These are phyloP conservation scores for Cryptococcus wingfieldii DNA, from an alignment of 1,284 basidiomycete genomes.

Conservation along the genomic window DNA sequence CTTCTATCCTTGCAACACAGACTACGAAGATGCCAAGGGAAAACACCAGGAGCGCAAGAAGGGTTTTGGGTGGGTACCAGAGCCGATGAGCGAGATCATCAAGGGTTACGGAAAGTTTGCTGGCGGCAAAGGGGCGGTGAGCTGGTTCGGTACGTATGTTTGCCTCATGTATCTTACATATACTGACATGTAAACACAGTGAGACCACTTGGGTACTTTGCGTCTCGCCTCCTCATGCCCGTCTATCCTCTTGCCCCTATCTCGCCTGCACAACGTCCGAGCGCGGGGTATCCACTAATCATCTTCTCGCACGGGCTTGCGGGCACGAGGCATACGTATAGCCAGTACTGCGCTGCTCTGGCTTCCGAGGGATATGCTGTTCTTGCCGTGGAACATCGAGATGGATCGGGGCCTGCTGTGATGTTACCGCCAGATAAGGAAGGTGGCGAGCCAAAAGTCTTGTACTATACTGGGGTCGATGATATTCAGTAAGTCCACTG, in stretches of 20 bases:
- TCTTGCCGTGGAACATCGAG: conserved; percentile 69
- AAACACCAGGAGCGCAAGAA: conserved; percentile 3
- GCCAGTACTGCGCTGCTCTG: conserved; percentile 64
- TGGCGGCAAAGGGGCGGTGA: conserved; percentile 19
- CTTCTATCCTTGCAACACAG: conserved; percentile 32
- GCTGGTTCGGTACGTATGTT: conserved; percentile 25
- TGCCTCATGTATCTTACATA: not conserved
- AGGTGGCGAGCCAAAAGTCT: conserved; percentile 8
- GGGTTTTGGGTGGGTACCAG: conserved; percentile 27
- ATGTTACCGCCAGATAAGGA: conserved; percentile 31
- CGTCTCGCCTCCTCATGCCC: conserved; percentile 15
- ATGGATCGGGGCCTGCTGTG: conserved; percentile 62
- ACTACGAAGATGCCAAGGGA: not conserved
- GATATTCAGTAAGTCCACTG: conserved; percentile 54
- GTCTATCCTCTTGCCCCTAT: conserved; percentile 23
- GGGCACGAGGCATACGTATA: conserved; percentile 68
- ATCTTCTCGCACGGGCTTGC: conserved; percentile 77
- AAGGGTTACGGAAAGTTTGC: conserved; percentile 33
- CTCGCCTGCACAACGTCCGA: not conserved
- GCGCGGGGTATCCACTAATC: conserved; percentile 59
- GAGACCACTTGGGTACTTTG: conserved; percentile 18
- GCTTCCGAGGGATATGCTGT: conserved; percentile 72
- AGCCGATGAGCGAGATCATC: conserved; percentile 24
- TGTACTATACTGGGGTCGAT: conserved; percentile 53
- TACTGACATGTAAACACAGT: conserved; percentile 6